phyloP scores from a whole-genome alignment of 31 red algal genomes.

The Asparagopsis taxiformis region DNA sequence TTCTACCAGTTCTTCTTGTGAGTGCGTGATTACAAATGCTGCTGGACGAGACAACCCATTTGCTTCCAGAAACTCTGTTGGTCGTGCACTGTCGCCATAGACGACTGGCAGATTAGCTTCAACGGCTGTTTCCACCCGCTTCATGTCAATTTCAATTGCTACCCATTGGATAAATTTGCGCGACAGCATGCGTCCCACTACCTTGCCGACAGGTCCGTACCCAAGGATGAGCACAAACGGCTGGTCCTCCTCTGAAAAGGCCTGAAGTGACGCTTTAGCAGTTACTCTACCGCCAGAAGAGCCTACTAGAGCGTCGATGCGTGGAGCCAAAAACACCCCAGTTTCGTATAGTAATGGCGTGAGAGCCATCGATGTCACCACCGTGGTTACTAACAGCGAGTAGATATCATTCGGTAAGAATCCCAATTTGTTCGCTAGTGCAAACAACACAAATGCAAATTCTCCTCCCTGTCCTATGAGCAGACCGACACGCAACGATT shows the following conservation, averaged over 20 bases:
- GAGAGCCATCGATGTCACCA: conserved; percentile 89
- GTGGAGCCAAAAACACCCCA: conserved; percentile 48
- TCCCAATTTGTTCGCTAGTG: conserved; percentile 81
- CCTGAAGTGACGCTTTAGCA: conserved; percentile 32
- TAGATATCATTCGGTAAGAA: conserved; percentile 81
- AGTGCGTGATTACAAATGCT: conserved; percentile 68
- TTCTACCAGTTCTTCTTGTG: conserved; percentile 38
- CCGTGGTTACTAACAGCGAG: conserved; percentile 71
- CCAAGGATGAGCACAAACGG: conserved; percentile 71
- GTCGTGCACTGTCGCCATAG: conserved; percentile 40
- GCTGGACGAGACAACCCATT: conserved; percentile 42
- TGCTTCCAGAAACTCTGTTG: conserved; percentile 50
- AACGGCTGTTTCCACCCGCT: conserved; percentile 17
- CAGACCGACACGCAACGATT: conserved; percentile 82
- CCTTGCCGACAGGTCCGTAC: conserved; percentile 70
- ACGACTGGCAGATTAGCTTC: conserved; percentile 35
- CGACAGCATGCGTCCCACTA: conserved; percentile 78
- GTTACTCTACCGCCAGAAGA: conserved; percentile 36
- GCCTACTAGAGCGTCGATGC: conserved; percentile 36
- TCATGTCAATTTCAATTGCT: conserved; percentile 41
- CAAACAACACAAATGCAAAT: conserved; percentile 98
- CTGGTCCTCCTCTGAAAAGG: conserved; percentile 27
- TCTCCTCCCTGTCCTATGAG: conserved; percentile 93
- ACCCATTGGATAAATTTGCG: conserved; percentile 63
- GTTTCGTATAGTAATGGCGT: conserved; percentile 84